Base-by-base conservation (phyloP, 1,284 basidiomycete species). In the Porogramme epimiltina region DNA sequence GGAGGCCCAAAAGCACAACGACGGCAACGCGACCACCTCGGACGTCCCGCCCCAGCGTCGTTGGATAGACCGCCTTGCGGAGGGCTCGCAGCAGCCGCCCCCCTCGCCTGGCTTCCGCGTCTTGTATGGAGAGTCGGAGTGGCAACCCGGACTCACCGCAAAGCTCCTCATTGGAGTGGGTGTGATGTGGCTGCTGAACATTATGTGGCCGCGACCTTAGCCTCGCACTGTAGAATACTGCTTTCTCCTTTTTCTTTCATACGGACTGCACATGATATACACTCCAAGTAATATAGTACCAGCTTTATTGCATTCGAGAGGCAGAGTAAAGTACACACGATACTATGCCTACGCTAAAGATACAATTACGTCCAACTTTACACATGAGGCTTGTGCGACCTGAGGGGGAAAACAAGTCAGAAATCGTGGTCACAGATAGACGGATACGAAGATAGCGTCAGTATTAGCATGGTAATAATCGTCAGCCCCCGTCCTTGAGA, bases 401-500 rank as follows among this genome's bases (percentile, higher is more conserved):
- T n/a, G n/a, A n/a, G n/a, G n/a, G n/a, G 16, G 34, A 37, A n/a
- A 37, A 37, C 8, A 6, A 10, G 34, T 55, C 46, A 55, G 49
- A 24, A 23, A 15, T n/a, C n/a, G n/a, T n/a, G n/a, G n/a, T n/a
- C n/a, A n/a, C n/a, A n/a, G n/a, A n/a, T n/a, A 18, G 28, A 51
- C 28, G 33, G 23, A 51, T 23, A 56, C 9, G 15, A 4, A 18
- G n/a, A 33, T 51, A 60, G 66, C 54, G 72, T 89, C 87, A 90
- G 87, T 79, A 90, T 90, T 90, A 90, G 87, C 87, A 90, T 90
- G 88, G 86, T 63, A 76, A 62, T 67, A 67, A 72, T 87, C 87
- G 76, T 86, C 87, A 87, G 76, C 65, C 61, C 73, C 71, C 69
- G 76, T 86, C 84, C 84, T 79, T 82, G 51, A 82, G 84, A 88